phyloP scores from a whole-genome alignment of 768 basidiomycete species.

The Gloeostereum incarnatum region DNA sequence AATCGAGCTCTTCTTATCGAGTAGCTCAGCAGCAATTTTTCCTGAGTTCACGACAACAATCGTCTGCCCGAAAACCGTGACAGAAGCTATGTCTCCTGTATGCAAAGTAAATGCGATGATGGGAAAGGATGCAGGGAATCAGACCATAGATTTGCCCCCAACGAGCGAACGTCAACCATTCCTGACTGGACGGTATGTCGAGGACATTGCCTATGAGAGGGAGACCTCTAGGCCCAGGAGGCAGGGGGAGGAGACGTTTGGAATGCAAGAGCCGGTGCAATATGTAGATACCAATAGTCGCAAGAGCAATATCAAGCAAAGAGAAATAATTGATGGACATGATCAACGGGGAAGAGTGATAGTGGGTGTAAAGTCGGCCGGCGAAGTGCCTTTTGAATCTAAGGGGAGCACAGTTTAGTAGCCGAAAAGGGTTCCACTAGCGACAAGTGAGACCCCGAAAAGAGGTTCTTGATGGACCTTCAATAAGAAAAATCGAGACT shows the following conservation, averaged over 20 bases:
- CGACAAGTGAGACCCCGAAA: too few relatives aligned
- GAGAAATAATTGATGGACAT: conserved; percentile 4
- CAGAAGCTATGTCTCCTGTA: conserved; percentile 51
- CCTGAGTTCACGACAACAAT: conserved; percentile 47
- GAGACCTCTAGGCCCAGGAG: conserved; percentile 27
- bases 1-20: conserved; percentile 57
- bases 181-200: conserved; percentile 39
- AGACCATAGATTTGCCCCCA: conserved; percentile 46
- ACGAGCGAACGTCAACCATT: conserved; percentile 42
- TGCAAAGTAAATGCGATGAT: not conserved
- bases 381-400: too few relatives aligned
- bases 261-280: conserved; percentile 30
- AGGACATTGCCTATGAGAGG: conserved; percentile 43
- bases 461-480: too few relatives aligned
- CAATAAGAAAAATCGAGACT: too few relatives aligned
- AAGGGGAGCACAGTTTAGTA: too few relatives aligned
- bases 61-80: conserved; percentile 51
- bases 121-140: conserved; percentile 4
- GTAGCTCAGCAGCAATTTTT: conserved; percentile 41
- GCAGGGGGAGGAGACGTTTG: conserved; percentile 31
- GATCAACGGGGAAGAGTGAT: too few relatives aligned
- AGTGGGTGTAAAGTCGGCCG: too few relatives aligned
- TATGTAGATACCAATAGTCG: conserved; percentile 23
- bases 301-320: conserved; percentile 22
- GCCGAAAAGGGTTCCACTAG: too few relatives aligned